These are phyloP conservation scores for Sonneratia alba DNA, from an alignment of 345 rosid species.

Conservation along the genomic window DNA sequence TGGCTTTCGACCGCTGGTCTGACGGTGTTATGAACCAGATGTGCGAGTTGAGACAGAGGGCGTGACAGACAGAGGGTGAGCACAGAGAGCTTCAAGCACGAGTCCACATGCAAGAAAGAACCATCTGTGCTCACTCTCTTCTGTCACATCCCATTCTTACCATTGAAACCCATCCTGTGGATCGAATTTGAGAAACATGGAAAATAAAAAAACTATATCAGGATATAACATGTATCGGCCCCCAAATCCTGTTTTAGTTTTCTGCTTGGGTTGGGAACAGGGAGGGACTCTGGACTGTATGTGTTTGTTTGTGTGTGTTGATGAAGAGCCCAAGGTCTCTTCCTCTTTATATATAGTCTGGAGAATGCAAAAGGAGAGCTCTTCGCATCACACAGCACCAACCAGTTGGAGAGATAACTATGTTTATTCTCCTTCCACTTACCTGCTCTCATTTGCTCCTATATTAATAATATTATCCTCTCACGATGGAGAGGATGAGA, in stretches of 20 bases:
- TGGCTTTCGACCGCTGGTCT: no score
- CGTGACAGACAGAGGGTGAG: constrained; percentile 86
- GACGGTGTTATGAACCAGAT: no score
- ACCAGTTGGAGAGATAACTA: neutral
- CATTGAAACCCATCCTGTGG: neutral
- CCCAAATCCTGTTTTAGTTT: no score
- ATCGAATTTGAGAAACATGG: neutral
- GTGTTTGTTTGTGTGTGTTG: neutral
- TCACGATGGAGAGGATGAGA: neutral
- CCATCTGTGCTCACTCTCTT: constrained; percentile 99
- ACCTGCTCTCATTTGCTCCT: neutral
- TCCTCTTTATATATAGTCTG: constrained; percentile 5
- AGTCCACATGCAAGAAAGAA: constrained; percentile 56
- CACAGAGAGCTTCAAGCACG: constrained; percentile 85
- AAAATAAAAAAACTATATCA: neutral
- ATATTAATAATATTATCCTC: neutral
- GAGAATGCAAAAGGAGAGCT: neutral
- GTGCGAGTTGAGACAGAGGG: constrained; percentile 7
- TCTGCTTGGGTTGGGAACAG: no score
- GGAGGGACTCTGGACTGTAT: neutral
- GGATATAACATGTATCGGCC: no score
- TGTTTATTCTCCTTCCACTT: constrained; percentile 3
- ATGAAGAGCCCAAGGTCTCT: neutral
- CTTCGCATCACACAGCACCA: neutral
- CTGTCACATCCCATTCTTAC: constrained; percentile 79